Base-by-base conservation (phyloP, 2,329 filamentous ascomycete species). In the Fonsecaea nubica region DNA sequence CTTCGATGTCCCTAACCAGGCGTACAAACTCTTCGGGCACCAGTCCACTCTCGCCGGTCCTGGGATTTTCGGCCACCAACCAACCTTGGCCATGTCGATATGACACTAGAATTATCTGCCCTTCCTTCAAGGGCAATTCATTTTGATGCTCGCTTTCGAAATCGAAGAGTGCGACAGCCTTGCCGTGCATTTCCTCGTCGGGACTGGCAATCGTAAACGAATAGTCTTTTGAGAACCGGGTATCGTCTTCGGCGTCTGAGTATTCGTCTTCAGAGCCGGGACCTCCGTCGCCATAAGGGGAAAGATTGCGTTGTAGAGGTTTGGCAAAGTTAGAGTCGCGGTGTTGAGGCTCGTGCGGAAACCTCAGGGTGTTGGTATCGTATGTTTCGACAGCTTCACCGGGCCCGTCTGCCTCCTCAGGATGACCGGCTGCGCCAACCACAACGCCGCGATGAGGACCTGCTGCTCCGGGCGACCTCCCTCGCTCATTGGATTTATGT, bases 21-120 rank as follows among this genome's bases (percentile, higher is more conserved):
- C 95, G 89, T 50, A 99, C 95, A 76, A 98, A 99, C 78, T 96
- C 93, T 79, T 99, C 95, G 0, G 95, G 95, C 1, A 99, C 95
- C 40, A 99, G 84, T 0, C 95, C 95, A 74, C 92, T 96, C 80
- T 99, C 95, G 1, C 87, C 92, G 0, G 93, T 97, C 78, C 92
- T 93, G 12, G 94, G 93, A 75, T 99, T 95, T 80, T 97, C 92
- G 3, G 95, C 95, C 30, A 99, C 95, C 59, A 99, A 85, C 95
- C 95, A 99, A 63, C 95, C 95, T 79, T 98, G 93, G 15, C 94
- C 94, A 76, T 98, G 93, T 52, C 95, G 87, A 78, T 98, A 99
- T 15, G 92, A 96, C 30, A 99, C 93, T 83, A 95, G 91, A 64
- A 99, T 97, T 64, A 97, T 92, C 76, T 99, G 95, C 5, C 95